These are phyloP conservation scores for Epichloe sylvatica DNA, from an alignment of 2,329 filamentous ascomycete species.

Conservation along the genomic window DNA sequence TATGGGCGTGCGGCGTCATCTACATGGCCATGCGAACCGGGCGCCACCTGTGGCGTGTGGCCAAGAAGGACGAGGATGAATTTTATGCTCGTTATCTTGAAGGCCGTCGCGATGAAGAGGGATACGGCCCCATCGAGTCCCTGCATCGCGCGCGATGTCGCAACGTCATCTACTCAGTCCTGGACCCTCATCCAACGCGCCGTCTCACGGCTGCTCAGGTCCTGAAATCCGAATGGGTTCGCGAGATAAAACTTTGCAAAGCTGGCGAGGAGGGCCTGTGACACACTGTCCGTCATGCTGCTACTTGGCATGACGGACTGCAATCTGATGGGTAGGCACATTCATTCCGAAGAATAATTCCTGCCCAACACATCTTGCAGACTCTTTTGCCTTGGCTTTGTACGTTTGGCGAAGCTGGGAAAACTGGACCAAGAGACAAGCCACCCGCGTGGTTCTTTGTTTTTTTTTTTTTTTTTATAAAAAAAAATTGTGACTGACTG, in stretches of 20 bases:
- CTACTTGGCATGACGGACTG: slow-evolving; percentile 15
- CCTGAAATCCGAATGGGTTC: slow-evolving; percentile 95
- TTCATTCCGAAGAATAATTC: background rate
- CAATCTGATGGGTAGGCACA: slow-evolving; percentile 10
- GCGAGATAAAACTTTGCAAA: slow-evolving; percentile 93
- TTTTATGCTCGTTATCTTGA: slow-evolving; percentile 93
- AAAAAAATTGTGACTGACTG: background rate
- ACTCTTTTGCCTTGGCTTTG: slow-evolving; percentile 7
- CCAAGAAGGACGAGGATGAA: slow-evolving; percentile 91
- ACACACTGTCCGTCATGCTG: slow-evolving; percentile 17
- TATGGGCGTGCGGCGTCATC: slow-evolving; percentile 97
- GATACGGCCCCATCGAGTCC: slow-evolving; percentile 91
- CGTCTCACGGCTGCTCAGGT: slow-evolving; percentile 94
- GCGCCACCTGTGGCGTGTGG: slow-evolving; percentile 90
- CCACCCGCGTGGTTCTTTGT: background rate
- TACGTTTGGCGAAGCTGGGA: slow-evolving; percentile 6
- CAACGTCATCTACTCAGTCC: slow-evolving; percentile 96
- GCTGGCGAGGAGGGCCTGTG: slow-evolving; percentile 91
- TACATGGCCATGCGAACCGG: slow-evolving; percentile 99
- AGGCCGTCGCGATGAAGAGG: slow-evolving; percentile 79
- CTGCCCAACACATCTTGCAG: slow-evolving; percentile 13
- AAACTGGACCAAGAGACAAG: slow-evolving; percentile 5
- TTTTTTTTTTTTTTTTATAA: too few relatives aligned
- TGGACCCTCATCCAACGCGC: slow-evolving; percentile 84
- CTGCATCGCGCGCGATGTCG: slow-evolving; percentile 87